Conservation (phyloP, 139 green algal species). For the Chlorella sorokiniana region DNA sequence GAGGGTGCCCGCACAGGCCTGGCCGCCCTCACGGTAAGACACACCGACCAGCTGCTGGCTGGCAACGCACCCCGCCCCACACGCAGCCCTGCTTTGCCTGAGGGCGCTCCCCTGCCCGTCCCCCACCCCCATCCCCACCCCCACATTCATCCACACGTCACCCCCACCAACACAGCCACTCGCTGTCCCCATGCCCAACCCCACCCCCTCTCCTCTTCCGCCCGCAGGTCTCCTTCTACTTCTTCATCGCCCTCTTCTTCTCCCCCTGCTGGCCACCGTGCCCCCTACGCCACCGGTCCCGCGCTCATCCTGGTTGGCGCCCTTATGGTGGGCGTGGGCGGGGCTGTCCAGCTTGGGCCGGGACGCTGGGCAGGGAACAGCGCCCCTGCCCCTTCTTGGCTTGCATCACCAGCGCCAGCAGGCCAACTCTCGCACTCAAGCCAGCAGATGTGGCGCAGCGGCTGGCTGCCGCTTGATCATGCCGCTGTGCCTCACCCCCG, state of each 20-base stretch:
- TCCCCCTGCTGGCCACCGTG: slow-evolving; percentile 69
- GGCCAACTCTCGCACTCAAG: no score
- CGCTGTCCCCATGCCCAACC: background rate
- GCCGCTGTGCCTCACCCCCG: no score
- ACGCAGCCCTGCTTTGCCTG: background rate
- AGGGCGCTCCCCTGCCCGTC: background rate
- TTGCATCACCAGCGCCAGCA: no score
- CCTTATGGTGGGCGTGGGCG: background rate
- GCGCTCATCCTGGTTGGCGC: slow-evolving; percentile 48
- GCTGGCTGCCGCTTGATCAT: background rate
- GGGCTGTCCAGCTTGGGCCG: background rate
- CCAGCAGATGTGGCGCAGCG: no score
- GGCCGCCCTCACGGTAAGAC: slow-evolving; percentile 43
- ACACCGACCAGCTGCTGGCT: background rate
- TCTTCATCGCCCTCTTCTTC: slow-evolving; percentile 85
- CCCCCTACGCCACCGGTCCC: slow-evolving; percentile 45
- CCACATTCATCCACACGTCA: background rate
- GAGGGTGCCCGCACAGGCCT: slow-evolving; percentile 76
- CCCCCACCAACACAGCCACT: background rate
- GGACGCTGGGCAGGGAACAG: background rate
- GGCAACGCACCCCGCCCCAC: background rate
- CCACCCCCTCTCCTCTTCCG: background rate
- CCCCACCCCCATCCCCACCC: background rate
- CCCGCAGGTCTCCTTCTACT: slow-evolving; percentile 39
- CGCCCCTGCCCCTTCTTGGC: background rate